These are phyloP conservation scores for Phytophthora hybrid DNA, from an alignment of 352 stramenopile genomes.

Conservation along the genomic window DNA sequence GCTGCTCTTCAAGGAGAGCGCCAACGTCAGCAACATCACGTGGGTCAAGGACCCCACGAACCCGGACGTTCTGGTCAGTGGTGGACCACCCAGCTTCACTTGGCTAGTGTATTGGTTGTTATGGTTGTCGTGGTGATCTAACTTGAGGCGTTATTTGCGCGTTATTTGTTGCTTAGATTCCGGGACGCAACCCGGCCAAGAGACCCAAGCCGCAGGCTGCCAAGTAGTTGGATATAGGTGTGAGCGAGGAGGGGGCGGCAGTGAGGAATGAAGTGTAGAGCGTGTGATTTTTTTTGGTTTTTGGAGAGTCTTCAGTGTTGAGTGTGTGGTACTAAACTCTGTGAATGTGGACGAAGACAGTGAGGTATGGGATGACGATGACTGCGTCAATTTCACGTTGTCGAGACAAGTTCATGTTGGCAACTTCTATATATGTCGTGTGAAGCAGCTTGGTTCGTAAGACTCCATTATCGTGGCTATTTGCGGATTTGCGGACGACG, in stretches of 20 bases:
- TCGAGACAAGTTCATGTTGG: background rate
- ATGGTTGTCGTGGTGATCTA: background rate
- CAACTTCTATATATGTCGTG: background rate
- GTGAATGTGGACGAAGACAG: background rate
- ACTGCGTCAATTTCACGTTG: background rate
- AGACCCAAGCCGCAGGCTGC: conserved; percentile 50
- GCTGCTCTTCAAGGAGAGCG: conserved; percentile 86
- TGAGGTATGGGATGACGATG: background rate
- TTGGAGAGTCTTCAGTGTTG: background rate
- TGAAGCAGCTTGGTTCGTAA: conserved; percentile 10
- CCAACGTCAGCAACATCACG: conserved; percentile 85
- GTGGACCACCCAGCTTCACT: background rate
- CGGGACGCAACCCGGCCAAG: conserved; percentile 65
- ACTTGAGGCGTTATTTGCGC: background rate
- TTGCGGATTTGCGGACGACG: background rate
- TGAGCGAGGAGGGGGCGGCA: background rate
- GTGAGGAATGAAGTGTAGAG: background rate
- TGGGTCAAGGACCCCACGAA: conserved; percentile 87
- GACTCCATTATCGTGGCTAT: background rate
- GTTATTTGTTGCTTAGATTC: conserved; percentile 60
- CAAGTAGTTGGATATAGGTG: conserved; percentile 22
- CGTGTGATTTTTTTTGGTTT: conserved; percentile 15
- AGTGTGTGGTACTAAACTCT: background rate
- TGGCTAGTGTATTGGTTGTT: background rate
- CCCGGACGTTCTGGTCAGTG: conserved; percentile 65